Base-by-base conservation (phyloP, 805 yeast species). In the Teunomyces funiuensis region DNA sequence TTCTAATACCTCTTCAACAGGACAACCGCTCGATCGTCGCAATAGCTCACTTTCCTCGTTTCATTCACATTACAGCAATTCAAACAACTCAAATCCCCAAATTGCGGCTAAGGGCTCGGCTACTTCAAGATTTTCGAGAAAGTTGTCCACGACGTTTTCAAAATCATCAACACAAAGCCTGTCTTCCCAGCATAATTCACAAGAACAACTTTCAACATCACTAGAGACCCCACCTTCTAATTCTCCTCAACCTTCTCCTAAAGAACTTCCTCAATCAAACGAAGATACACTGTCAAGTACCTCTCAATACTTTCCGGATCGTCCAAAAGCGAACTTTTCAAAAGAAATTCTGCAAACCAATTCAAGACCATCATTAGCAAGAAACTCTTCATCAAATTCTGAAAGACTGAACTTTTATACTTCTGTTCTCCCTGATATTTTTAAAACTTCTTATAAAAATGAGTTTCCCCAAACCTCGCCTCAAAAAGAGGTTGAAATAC, bases 11-110 rank as follows among this genome's bases (percentile, higher is more conserved):
- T 20, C 45, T 14, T 8, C 44, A 4, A 27, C 31, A 9, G 34
- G 30, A 27, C 34, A 30, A 13, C 23, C 26, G 4, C 19, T 28
- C 10, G 33, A 43, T 16, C 43, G 54, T 37, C 43, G 58, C 9
- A 50, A 53, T 39, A 49, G 57, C 31, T 55, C 60, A 6, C 25
- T 53, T 10, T 44, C 56, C 5, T 52, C 59, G 2, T 36, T 50
- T 10, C 46, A 42, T 8, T 50, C 58, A 18, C 25, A 31, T 5
- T 36, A 25, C 31, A 30, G 31, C 3, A 45, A 40, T 23, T 28
- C 26, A 3, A 22, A 22, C 25, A 14, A n/a, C 38, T 36, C 37
- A 27, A 10, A 10, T 29, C 8, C 28, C 34, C 6, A 15, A 8
- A 13, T 10, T 13, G 7, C 36, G 6, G 27, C 11, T 10, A 41